Conservation (phyloP, 139 green algal species). For the Coccomyxa sp. region DNA sequence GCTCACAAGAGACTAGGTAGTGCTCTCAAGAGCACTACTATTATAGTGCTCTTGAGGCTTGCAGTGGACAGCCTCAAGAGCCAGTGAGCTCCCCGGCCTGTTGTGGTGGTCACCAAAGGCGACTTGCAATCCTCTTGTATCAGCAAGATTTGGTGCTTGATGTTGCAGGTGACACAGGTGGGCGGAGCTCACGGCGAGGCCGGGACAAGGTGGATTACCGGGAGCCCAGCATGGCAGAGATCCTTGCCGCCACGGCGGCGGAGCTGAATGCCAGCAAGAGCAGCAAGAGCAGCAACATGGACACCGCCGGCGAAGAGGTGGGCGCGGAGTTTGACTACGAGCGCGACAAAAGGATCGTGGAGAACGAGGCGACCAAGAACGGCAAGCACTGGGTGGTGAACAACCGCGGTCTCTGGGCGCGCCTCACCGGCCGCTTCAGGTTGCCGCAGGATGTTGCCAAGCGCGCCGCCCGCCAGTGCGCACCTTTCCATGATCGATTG, state of each 20-base stretch:
- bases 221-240: neutral
- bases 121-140: too few relatives aligned
- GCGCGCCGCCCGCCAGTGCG: constrained; percentile 4
- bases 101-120: too few relatives aligned
- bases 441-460: constrained; percentile 4
- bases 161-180: too few relatives aligned
- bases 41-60: neutral
- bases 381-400: neutral
- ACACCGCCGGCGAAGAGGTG: neutral
- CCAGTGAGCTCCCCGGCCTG: neutral
- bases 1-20: too few relatives aligned
- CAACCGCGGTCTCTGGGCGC: neutral
- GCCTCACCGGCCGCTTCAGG: neutral
- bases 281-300: neutral
- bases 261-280: neutral
- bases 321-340: neutral
- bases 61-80: neutral
- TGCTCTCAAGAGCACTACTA: too few relatives aligned
- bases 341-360: neutral
- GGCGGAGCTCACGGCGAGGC: neutral
- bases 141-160: too few relatives aligned
- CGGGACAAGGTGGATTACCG: neutral
- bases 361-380: neutral
- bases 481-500: too few relatives aligned
- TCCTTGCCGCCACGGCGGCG: neutral